These are phyloP conservation scores for Pseudopithomyces maydicus DNA, from an alignment of 2,329 filamentous ascomycete species.

Conservation along the genomic window DNA sequence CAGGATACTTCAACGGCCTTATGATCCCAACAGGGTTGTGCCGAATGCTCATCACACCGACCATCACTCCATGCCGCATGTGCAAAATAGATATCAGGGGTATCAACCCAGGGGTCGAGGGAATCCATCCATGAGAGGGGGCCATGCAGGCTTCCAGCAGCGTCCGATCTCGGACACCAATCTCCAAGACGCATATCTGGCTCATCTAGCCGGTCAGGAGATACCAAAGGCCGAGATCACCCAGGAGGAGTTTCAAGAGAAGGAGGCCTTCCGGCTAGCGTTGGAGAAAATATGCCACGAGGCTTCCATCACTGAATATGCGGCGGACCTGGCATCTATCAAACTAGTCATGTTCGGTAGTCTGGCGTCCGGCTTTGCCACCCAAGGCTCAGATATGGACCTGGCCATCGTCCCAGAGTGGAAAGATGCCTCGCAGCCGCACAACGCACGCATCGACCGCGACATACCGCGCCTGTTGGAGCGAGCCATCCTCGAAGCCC, in stretches of 20 bases:
- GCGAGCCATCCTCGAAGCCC: slow-evolving; percentile 71
- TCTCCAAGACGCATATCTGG: slow-evolving; percentile 49
- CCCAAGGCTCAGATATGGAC: slow-evolving; percentile 89
- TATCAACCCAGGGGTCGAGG: slow-evolving; percentile 10
- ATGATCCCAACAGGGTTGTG: slow-evolving; percentile 3
- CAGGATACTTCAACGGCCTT: slow-evolving; percentile 29
- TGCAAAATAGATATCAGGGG: not conserved
- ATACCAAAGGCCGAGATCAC: slow-evolving; percentile 68
- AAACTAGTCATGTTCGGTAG: slow-evolving; percentile 81
- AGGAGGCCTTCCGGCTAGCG: slow-evolving; percentile 69
- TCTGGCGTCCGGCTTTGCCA: slow-evolving; percentile 82
- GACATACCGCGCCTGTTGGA: slow-evolving; percentile 76
- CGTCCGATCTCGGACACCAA: slow-evolving; percentile 26
- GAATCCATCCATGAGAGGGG: slow-evolving; percentile 6
- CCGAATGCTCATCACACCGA: not conserved
- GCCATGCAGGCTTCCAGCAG: slow-evolving; percentile 7
- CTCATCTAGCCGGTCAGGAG: slow-evolving; percentile 51
- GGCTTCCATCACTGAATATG: slow-evolving; percentile 57
- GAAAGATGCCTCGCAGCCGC: slow-evolving; percentile 24
- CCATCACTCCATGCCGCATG: not conserved
- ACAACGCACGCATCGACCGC: slow-evolving; percentile 52
- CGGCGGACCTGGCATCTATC: slow-evolving; percentile 60
- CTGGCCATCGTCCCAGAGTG: slow-evolving; percentile 73
- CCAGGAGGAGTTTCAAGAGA: slow-evolving; percentile 66
- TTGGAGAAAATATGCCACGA: slow-evolving; percentile 70